Evolutionary conservation across 208 protist genomes (phyloP), one percentile per base, ranked within the genome.

Genomic region (Leishmania amazonensis): DNA sequence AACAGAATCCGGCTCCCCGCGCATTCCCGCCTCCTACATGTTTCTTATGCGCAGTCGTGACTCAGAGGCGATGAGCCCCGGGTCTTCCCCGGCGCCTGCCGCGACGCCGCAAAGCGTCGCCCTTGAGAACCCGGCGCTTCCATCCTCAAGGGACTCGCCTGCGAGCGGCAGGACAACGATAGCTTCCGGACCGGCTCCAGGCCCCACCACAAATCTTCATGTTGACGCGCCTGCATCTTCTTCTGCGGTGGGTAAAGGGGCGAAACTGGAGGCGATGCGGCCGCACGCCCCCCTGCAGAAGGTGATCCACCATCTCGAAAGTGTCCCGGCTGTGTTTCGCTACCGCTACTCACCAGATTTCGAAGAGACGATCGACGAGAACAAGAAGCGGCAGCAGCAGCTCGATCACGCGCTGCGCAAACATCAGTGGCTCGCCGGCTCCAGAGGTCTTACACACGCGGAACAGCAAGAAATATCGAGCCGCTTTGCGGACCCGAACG

Each of bases 1-100:
- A 8, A 51, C 64, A 19, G 81, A 35, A 6, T 65, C 28, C 31
- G 54, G n/a, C 78, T 58, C 74, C 28, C 58, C 70, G 31, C 73
- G 65, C 51, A 35, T 90, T 3, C 81, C 83, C 11, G 85, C 88
- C 8, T 88, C 88, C 8, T 77, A 79, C 72, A 83, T 91, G 71
- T 89, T 89, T 49, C 79, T 88, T 17, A 76, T 83, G 88, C 88
- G 85, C 11, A 85, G 78, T 13, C 78, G 78, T 47, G 88, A 88
- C 67, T 57, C 81, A 58, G 86, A 79, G 42, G 74, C 70, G 45
- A 76, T 87, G 78, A 65, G 42, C 35, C 64, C 76, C 3, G 75
- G 71, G 21, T 75, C 64, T 21, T 80, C 78, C n/a, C 75, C 78
- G 35, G 70, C 45, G 65, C 77, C 24, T 72, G 67, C 31, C 57